Conservation (phyloP, 805 yeast species). For the Starmerella lactis-condensi region DNA sequence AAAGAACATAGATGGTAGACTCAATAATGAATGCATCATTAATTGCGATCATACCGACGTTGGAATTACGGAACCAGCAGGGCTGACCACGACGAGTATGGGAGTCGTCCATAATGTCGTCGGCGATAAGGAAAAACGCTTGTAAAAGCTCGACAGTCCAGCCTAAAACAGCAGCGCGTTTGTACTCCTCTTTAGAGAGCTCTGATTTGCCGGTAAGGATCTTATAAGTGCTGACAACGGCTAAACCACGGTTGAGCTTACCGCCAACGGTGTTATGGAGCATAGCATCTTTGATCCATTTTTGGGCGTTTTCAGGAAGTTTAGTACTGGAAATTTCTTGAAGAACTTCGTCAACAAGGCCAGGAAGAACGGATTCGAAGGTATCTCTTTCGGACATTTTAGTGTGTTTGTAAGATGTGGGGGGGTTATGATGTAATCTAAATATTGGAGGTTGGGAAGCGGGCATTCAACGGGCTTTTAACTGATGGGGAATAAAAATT, state of each 20-base stretch:
- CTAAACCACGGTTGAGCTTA: conserved; percentile 84
- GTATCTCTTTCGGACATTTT: conserved; percentile 12
- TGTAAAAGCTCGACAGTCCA: conserved; percentile 91
- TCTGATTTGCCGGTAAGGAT: conserved; percentile 53
- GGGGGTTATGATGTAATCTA: too few species aligned
- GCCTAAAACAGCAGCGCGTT: conserved; percentile 72
- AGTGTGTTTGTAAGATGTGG: too few species aligned
- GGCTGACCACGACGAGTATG: conserved; percentile 97
- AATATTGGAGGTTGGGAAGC: too few species aligned
- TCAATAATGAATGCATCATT: conserved; percentile 95
- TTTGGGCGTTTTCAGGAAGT: conserved; percentile 69
- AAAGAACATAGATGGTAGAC: conserved; percentile 73
- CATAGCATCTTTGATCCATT: conserved; percentile 57
- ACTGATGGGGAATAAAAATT: too few species aligned
- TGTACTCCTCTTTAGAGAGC: conserved; percentile 50
- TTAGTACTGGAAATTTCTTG: conserved; percentile 46
- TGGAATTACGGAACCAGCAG: conserved; percentile 75
- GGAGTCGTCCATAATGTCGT: conserved; percentile 94
- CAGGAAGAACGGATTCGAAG: conserved; percentile 45
- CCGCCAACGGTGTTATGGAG: conserved; percentile 91
- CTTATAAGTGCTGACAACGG: conserved; percentile 83
- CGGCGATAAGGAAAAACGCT: conserved; percentile 93
- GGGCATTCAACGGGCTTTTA: too few species aligned
- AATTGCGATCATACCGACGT: conserved; percentile 84
- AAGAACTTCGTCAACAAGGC: conserved; percentile 55